These are phyloP conservation scores for Sporothrix variecibatus DNA, from an alignment of 2,329 filamentous ascomycete species.

Conservation along the genomic window DNA sequence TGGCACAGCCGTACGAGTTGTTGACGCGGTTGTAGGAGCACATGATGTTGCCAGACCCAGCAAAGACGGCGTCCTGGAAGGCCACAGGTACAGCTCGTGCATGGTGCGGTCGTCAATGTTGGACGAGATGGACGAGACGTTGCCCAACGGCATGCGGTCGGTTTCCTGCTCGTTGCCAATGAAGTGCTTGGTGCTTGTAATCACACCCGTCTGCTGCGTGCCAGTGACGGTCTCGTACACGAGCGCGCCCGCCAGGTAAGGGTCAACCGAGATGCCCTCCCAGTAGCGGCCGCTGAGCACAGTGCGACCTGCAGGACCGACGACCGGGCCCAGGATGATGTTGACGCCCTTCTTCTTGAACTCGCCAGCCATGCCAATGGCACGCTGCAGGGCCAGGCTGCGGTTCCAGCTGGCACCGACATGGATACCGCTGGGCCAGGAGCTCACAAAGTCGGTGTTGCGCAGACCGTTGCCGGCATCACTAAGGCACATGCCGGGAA, in stretches of 20 bases:
- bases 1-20: slow-evolving; percentile 68
- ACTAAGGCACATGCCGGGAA: slow-evolving; percentile 49
- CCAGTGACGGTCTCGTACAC: slow-evolving; percentile 62
- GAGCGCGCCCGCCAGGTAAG: slow-evolving; percentile 58
- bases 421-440: slow-evolving; percentile 47
- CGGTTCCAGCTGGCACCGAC: slow-evolving; percentile 67
- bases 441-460: slow-evolving; percentile 46
- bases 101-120: slow-evolving; percentile 50
- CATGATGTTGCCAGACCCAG: slow-evolving; percentile 58
- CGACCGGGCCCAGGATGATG: slow-evolving; percentile 74
- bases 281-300: slow-evolving; percentile 65
- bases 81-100: slow-evolving; percentile 54
- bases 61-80: slow-evolving; percentile 58
- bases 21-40: slow-evolving; percentile 70
- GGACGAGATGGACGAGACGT: slow-evolving; percentile 47
- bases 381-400: slow-evolving; percentile 66
- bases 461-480: slow-evolving; percentile 50
- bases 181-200: slow-evolving; percentile 65
- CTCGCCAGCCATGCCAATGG: slow-evolving; percentile 73
- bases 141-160: slow-evolving; percentile 55
- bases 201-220: slow-evolving; percentile 69
- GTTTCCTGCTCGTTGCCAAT: slow-evolving; percentile 52
- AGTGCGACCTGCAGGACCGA: slow-evolving; percentile 64
- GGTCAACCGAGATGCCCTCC: slow-evolving; percentile 55
- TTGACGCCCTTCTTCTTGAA: slow-evolving; percentile 73